phyloP scores from a whole-genome alignment of 2,329 filamentous ascomycete genomes.

The Phyllachora maydis region DNA sequence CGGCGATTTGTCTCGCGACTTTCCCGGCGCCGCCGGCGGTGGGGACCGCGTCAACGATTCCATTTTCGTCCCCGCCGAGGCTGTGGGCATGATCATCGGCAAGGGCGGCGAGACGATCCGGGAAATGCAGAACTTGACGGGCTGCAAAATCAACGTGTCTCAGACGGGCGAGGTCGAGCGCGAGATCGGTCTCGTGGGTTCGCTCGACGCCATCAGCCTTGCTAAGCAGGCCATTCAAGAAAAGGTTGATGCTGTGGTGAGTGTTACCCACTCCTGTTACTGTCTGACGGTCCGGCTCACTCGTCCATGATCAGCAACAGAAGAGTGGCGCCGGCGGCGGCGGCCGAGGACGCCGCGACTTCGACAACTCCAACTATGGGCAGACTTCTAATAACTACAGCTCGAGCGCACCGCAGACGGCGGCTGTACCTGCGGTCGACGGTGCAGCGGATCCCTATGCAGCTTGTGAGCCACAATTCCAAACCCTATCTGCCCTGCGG shows the following conservation, averaged over 20 bases:
- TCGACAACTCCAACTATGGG: slow-evolving; percentile 29
- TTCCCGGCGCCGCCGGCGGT: slow-evolving; percentile 18
- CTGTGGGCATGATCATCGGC: slow-evolving; percentile 91
- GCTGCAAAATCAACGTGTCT: slow-evolving; percentile 89
- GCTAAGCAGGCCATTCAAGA: slow-evolving; percentile 78
- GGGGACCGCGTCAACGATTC: slow-evolving; percentile 60
- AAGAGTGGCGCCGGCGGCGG: slow-evolving; percentile 28
- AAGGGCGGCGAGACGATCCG: slow-evolving; percentile 90
- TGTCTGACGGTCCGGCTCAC: neutral
- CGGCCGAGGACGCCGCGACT: slow-evolving; percentile 26
- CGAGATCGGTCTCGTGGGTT: slow-evolving; percentile 71
- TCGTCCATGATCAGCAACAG: too few species aligned
- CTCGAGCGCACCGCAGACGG: slow-evolving; percentile 16
- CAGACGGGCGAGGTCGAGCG: slow-evolving; percentile 63
- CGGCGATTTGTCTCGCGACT: too few species aligned
- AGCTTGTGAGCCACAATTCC: slow-evolving; percentile 50
- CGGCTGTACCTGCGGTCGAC: slow-evolving; percentile 19
- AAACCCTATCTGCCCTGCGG: slow-evolving; percentile 6
- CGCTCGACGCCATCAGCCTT: slow-evolving; percentile 52
- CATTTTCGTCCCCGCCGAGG: slow-evolving; percentile 73
- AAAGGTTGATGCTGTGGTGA: slow-evolving; percentile 76
- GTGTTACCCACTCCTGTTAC: slow-evolving; percentile 12
- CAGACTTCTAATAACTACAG: slow-evolving; percentile 24
- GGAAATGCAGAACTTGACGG: slow-evolving; percentile 72
- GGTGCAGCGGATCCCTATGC: slow-evolving; percentile 50